Evolutionary conservation across 768 basidiomycete genomes (phyloP).

Genomic region (Kwoniella dendrophila): DNA sequence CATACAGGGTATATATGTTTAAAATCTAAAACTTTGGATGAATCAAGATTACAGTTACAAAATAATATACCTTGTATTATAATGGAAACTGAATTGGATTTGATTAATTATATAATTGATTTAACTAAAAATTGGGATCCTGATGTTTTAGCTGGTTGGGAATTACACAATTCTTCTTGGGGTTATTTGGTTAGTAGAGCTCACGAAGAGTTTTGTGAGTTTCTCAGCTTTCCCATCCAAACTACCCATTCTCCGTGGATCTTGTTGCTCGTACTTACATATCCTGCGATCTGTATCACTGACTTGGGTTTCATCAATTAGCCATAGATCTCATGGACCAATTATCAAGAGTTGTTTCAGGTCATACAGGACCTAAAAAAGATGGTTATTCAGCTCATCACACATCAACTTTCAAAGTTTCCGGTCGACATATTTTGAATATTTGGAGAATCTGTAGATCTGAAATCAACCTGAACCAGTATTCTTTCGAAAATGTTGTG

Average conservation of each 20-base stretch:
- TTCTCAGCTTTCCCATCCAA: neutral
- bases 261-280: neutral
- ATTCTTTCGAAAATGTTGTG: slow-evolving; percentile 86
- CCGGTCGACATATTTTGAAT: slow-evolving; percentile 88
- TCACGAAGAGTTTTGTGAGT: slow-evolving; percentile 51
- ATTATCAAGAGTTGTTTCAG: slow-evolving; percentile 70
- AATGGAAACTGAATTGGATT: slow-evolving; percentile 72
- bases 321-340: slow-evolving; percentile 73
- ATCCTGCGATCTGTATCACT: neutral
- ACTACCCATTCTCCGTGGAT: neutral
- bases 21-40: slow-evolving; percentile 31
- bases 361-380: slow-evolving; percentile 44
- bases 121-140: slow-evolving; percentile 77
- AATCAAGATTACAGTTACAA: slow-evolving; percentile 49
- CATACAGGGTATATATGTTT: slow-evolving; percentile 52
- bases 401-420: slow-evolving; percentile 78
- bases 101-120: slow-evolving; percentile 77
- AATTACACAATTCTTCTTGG: slow-evolving; percentile 85
- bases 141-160: slow-evolving; percentile 90
- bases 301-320: slow-evolving; percentile 48
- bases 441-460: slow-evolving; percentile 88
- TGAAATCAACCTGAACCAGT: slow-evolving; percentile 73
- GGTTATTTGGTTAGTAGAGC: slow-evolving; percentile 80
- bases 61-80: slow-evolving; percentile 56
- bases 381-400: slow-evolving; percentile 70